Evolutionary conservation across 345 rosid genomes (phyloP), one percentile per base, ranked within the genome.

Genomic region (Microthlaspi erraticum): DNA sequence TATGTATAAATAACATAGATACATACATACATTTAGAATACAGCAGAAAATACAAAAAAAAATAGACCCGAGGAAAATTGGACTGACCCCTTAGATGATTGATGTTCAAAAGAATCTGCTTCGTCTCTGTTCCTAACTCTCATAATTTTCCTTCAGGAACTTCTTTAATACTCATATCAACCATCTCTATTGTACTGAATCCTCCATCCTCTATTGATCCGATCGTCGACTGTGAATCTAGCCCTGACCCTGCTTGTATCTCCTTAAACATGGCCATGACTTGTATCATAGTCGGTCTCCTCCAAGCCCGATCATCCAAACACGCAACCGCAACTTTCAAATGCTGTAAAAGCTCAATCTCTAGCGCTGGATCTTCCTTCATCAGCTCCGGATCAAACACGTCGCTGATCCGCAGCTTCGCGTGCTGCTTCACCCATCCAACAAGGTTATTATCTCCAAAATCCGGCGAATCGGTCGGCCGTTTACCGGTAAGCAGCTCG

Each of bases 361-460:
- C 84, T 0, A 92, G 61, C 36, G 66, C 74, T 3, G 96, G 91
- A 52, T 92, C 97, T 71, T 89, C 96, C 61, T 83, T 88, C 80
- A 87, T 59, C 2, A 94, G 84, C 60, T 70, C 84, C 0, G 86
- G 93, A 80, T 94, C 99, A 1, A 94, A 87, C 3, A 94, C 96
- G 11, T 94, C 85, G n/a, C 81, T 88, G 26, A 86, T 77, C 71
- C 61, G 83, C 65, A 88, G 69, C 52, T 88, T 94, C 0, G 93
- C 97, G 0, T 92, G 97, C 78, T 87, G 96, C 70, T 87, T 94
- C 53, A 94, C 98, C 99, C 99, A 94, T 49, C 99, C 99, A 0
- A 94, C 99, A 18, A 94, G 86, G 73, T 94, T 94, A 72, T 94
- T 92, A 79, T 94, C 99, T 11, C 99, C 99, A 5, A 94, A 94